A percentile compares a stretch with the other conserved stretches of the same genome.
These are phyloP conservation scores for Microsporum audouinii DNA, from an alignment of 2,329 filamentous ascomycete species.

Conservation along the genomic window DNA sequence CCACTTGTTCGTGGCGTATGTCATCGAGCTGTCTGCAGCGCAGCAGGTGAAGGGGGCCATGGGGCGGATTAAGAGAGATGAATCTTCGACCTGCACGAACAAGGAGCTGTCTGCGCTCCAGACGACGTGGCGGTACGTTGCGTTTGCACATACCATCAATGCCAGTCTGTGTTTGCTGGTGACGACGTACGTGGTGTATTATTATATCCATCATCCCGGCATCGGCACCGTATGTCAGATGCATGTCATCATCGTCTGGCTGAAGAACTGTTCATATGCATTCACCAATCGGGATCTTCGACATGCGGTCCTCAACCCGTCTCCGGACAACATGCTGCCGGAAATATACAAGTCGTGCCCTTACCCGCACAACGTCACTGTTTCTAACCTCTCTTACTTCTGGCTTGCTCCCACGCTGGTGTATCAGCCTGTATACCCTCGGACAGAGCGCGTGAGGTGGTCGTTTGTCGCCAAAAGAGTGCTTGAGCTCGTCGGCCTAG, in stretches of 20 bases:
- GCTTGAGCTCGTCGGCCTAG: slow-evolving; percentile 63
- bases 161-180: slow-evolving; percentile 68
- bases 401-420: slow-evolving; percentile 96
- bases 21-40: slow-evolving; percentile 77
- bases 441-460: slow-evolving; percentile 72
- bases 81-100: slow-evolving; percentile 39
- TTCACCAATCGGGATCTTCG: slow-evolving; percentile 93
- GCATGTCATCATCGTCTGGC: slow-evolving; percentile 88
- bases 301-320: slow-evolving; percentile 75
- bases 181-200: slow-evolving; percentile 79
- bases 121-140: slow-evolving; percentile 64
- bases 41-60: slow-evolving; percentile 61
- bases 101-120: slow-evolving; percentile 31
- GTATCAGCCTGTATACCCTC: slow-evolving; percentile 93
- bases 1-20: slow-evolving; percentile 79
- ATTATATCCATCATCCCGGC: slow-evolving; percentile 78
- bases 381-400: slow-evolving; percentile 82
- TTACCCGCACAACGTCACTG: slow-evolving; percentile 83
- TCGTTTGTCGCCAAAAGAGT: slow-evolving; percentile 74
- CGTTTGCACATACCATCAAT: slow-evolving; percentile 71
- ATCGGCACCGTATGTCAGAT: slow-evolving; percentile 85
- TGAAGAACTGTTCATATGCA: slow-evolving; percentile 92
- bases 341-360: slow-evolving; percentile 72
- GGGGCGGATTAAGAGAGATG: slow-evolving; percentile 43
- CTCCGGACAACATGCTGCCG: slow-evolving; percentile 56